Evolutionary conservation across 768 basidiomycete genomes (phyloP).

Genomic region (Boletus tomentosulus): DNA sequence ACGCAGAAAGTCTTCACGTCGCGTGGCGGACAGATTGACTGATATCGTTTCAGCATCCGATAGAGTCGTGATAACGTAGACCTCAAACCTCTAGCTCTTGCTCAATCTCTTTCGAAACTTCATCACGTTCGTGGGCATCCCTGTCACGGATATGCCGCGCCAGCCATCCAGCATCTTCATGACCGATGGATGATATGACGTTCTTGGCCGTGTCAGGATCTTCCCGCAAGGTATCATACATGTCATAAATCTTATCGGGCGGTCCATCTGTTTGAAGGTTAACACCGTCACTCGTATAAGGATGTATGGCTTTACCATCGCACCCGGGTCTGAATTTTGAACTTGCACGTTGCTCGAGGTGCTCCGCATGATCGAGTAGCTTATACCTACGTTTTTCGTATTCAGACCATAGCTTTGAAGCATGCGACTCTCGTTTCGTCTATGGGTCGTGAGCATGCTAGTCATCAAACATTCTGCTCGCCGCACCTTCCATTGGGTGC

Average conservation of each 20-base stretch:
- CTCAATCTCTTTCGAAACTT: slow-evolving; percentile 57
- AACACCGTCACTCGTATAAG: neutral
- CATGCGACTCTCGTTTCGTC: slow-evolving; percentile 57
- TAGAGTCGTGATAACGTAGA: neutral
- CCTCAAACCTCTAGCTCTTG: slow-evolving; percentile 63
- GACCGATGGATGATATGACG: slow-evolving; percentile 39
- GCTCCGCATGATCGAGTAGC: slow-evolving; percentile 61
- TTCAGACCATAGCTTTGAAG: slow-evolving; percentile 51
- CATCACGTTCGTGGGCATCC: slow-evolving; percentile 46
- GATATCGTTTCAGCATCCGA: slow-evolving; percentile 8
- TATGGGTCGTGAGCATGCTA: slow-evolving; percentile 25
- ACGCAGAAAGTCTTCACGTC: slow-evolving; percentile 76
- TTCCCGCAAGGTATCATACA: slow-evolving; percentile 61
- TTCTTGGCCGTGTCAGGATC: slow-evolving; percentile 44
- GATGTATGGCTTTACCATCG: slow-evolving; percentile 34
- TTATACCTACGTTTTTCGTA: slow-evolving; percentile 51
- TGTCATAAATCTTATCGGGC: slow-evolving; percentile 47
- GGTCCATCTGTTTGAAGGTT: slow-evolving; percentile 17
- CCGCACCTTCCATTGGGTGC: slow-evolving; percentile 70
- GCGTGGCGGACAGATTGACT: slow-evolving; percentile 67
- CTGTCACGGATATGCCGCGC: slow-evolving; percentile 49
- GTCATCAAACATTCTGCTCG: slow-evolving; percentile 1
- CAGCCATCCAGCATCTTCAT: slow-evolving; percentile 59
- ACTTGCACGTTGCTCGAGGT: slow-evolving; percentile 56
- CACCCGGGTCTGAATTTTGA: slow-evolving; percentile 36